Evolutionary conservation across 2,329 filamentous ascomycete species (phyloP).

Genomic region (Ascochyta koolunga): DNA sequence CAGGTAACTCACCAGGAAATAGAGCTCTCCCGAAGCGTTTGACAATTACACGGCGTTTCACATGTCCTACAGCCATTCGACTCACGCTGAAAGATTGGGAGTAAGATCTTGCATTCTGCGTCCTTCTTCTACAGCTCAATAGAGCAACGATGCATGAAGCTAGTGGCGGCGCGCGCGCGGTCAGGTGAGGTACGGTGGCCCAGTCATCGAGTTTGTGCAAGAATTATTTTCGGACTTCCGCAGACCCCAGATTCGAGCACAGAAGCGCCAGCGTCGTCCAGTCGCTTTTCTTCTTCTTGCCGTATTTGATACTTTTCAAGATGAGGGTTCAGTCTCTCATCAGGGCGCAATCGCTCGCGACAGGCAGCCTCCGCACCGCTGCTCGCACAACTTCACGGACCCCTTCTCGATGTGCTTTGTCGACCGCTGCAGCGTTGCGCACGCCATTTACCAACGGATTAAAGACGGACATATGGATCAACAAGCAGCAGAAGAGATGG

Average conservation of each 20-base stretch:
- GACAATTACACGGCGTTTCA: no score
- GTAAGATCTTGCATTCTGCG: no score
- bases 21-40: no score
- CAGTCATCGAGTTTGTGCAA: conserved; percentile 26
- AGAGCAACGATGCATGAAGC: neutral
- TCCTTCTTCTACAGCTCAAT: no score
- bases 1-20: no score
- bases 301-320: conserved; percentile 19
- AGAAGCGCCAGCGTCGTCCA: conserved; percentile 35
- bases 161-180: conserved; percentile 4
- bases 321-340: conserved; percentile 46
- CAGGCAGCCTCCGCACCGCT: conserved; percentile 37
- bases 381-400: conserved; percentile 30
- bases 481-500: conserved; percentile 43
- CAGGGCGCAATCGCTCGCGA: conserved; percentile 42
- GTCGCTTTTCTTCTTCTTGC: conserved; percentile 27
- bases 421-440: conserved; percentile 39
- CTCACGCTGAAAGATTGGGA: no score
- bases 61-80: no score
- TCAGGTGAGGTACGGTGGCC: conserved; percentile 25
- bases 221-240: conserved; percentile 33
- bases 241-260: conserved; percentile 18
- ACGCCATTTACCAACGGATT: conserved; percentile 36
- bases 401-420: conserved; percentile 41
- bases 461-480: conserved; percentile 39